phyloP scores from a whole-genome alignment of 1,139 yeast genomes.

The Debaryomyces udenii region DNA sequence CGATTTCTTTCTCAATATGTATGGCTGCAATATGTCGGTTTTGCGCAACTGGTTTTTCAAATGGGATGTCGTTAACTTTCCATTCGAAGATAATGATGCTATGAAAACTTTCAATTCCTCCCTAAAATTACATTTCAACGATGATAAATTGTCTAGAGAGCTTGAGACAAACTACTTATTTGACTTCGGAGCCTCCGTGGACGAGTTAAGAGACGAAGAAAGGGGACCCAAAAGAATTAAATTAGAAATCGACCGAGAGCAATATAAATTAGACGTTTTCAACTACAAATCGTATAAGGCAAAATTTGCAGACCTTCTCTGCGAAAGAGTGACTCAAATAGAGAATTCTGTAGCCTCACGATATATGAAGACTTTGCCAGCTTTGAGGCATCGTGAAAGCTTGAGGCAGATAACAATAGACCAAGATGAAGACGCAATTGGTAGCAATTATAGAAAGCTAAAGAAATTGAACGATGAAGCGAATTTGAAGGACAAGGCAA shows the following conservation, averaged over 20 bases:
- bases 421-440: slow-evolving; percentile 49
- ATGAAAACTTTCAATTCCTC: slow-evolving; percentile 27
- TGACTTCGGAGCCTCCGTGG: slow-evolving; percentile 10
- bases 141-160: slow-evolving; percentile 30
- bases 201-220: slow-evolving; percentile 1
- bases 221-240: background rate
- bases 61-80: slow-evolving; percentile 23
- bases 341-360: slow-evolving; percentile 28
- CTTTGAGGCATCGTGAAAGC: slow-evolving; percentile 47
- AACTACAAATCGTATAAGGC: slow-evolving; percentile 43
- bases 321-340: slow-evolving; percentile 37
- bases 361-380: slow-evolving; percentile 28
- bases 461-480: slow-evolving; percentile 54
- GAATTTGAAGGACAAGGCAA: slow-evolving; percentile 48
- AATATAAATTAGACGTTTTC: slow-evolving; percentile 19
- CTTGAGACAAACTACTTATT: slow-evolving; percentile 21
- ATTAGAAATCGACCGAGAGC: slow-evolving; percentile 13
- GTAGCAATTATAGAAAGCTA: slow-evolving; percentile 47
- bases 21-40: slow-evolving; percentile 32
- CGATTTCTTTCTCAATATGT: slow-evolving; percentile 28
- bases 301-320: slow-evolving; percentile 44
- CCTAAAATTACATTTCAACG: slow-evolving; percentile 25
- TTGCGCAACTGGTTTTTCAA: slow-evolving; percentile 31
- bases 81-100: slow-evolving; percentile 17
- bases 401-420: slow-evolving; percentile 55